These are phyloP conservation scores for Cokeromyces recurvatus DNA, from an alignment of 371 early-diverging fungal species.

Conservation along the genomic window DNA sequence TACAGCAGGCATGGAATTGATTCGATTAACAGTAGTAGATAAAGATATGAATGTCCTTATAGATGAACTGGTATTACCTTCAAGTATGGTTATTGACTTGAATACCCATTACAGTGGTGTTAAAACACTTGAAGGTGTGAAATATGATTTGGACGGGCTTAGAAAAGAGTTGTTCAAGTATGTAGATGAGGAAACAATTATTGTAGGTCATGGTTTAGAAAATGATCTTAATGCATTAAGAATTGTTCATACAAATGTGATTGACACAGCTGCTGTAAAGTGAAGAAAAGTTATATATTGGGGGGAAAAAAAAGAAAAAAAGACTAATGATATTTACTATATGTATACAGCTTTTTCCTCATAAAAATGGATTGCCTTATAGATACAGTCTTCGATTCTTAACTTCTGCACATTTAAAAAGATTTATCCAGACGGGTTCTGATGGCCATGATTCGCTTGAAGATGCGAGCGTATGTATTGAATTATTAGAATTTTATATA, in stretches of 20 bases:
- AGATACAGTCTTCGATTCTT: constrained; percentile 34
- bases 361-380: constrained; percentile 41
- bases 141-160: constrained; percentile 35
- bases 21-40: constrained; percentile 51
- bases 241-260: constrained; percentile 33
- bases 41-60: constrained; percentile 33
- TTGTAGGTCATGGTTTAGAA: constrained; percentile 49
- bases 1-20: constrained; percentile 52
- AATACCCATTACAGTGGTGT: constrained; percentile 58
- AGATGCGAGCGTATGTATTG: constrained; percentile 53
- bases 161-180: constrained; percentile 38
- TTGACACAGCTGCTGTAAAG: constrained; percentile 45
- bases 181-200: constrained; percentile 33
- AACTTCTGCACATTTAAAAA: constrained; percentile 24
- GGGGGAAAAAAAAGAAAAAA: too few species aligned
- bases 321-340: neutral
- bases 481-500: constrained; percentile 24
- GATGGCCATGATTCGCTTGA: constrained; percentile 57
- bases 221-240: constrained; percentile 48
- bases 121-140: constrained; percentile 42
- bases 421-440: constrained; percentile 50
- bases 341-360: constrained; percentile 46
- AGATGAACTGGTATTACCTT: constrained; percentile 54
- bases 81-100: constrained; percentile 47
- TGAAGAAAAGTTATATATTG: too few species aligned